Conservation (phyloP, 208 protist genomes). For the Hexamita inflata region DNA sequence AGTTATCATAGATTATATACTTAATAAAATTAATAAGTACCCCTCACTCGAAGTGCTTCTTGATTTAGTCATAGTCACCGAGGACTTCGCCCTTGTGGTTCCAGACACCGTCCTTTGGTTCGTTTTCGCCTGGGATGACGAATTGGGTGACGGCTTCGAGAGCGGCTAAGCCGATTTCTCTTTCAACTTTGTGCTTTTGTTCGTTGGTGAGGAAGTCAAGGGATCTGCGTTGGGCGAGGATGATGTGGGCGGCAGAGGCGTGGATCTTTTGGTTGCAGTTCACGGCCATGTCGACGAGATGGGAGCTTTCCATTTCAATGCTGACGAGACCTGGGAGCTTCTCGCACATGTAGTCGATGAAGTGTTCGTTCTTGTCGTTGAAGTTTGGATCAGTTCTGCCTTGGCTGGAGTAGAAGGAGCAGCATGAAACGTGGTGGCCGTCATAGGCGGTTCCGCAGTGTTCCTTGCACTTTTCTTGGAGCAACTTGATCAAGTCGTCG, state of each 20-base stretch:
- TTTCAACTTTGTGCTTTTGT: conserved; percentile 29
- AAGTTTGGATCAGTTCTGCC: conserved; percentile 37
- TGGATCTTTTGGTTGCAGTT: not conserved
- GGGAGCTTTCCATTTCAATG: conserved; percentile 52
- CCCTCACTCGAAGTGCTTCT: conserved; percentile 8
- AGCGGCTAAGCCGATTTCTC: conserved; percentile 2
- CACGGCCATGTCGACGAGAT: conserved; percentile 40
- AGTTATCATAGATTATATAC: no score
- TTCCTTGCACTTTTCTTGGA: not conserved
- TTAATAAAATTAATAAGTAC: no score
- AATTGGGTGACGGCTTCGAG: conserved; percentile 33
- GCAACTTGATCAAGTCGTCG: not conserved
- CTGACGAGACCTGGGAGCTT: conserved; percentile 26
- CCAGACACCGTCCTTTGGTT: not conserved
- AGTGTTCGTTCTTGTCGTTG: conserved; percentile 43
- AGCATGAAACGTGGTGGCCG: conserved; percentile 40
- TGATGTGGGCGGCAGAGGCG: conserved; percentile 36
- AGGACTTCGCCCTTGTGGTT: not conserved
- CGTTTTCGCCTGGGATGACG: conserved; percentile 23
- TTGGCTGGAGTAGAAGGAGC: conserved; percentile 52
- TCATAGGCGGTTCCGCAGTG: not conserved
- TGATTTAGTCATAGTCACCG: not conserved
- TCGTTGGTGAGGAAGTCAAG: conserved; percentile 38
- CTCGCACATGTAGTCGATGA: conserved; percentile 39
- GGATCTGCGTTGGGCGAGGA: conserved; percentile 38